Conservation (phyloP, 2,329 filamentous ascomycete species). For the Hypoxylon sp. region DNA sequence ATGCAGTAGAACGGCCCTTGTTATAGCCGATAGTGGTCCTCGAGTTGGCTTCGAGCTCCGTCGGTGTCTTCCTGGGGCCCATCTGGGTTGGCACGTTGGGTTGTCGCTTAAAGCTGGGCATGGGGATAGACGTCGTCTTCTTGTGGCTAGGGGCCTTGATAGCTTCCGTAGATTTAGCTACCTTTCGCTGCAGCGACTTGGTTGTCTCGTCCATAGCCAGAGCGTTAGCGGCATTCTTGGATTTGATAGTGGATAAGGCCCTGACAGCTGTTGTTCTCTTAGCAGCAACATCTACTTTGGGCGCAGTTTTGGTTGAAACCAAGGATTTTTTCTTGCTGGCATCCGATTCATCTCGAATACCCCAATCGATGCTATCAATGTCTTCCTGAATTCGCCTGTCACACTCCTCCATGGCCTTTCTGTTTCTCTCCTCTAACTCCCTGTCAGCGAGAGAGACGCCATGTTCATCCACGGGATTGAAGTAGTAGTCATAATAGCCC, state of each 20-base stretch:
- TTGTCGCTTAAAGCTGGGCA: slow-evolving; percentile 53
- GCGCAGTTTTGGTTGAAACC: slow-evolving; percentile 17
- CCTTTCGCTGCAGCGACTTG: slow-evolving; percentile 53
- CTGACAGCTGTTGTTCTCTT: slow-evolving; percentile 43
- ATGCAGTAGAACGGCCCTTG: slow-evolving; percentile 75
- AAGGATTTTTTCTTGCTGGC: slow-evolving; percentile 46
- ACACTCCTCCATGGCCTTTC: slow-evolving; percentile 67
- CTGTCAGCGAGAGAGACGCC: slow-evolving; percentile 75
- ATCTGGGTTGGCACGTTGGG: slow-evolving; percentile 57
- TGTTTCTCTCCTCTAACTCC: slow-evolving; percentile 69
- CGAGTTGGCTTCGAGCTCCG: slow-evolving; percentile 77
- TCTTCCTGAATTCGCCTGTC: slow-evolving; percentile 78
- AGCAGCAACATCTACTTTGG: slow-evolving; percentile 13
- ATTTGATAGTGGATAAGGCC: slow-evolving; percentile 66
- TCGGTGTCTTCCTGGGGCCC: slow-evolving; percentile 63
- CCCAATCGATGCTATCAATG: slow-evolving; percentile 74
- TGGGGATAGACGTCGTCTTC: slow-evolving; percentile 47
- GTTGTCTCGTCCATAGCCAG: slow-evolving; percentile 61
- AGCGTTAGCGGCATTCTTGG: slow-evolving; percentile 69
- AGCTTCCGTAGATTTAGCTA: slow-evolving; percentile 48
- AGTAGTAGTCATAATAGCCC: slow-evolving; percentile 73
- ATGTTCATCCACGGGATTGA: slow-evolving; percentile 76
- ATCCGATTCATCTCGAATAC: slow-evolving; percentile 69
- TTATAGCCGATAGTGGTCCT: slow-evolving; percentile 88
- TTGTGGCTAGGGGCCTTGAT: slow-evolving; percentile 46